Evolutionary conservation across 2,329 filamentous ascomycete species (phyloP).

Genomic region (Xylariaceae sp.): DNA sequence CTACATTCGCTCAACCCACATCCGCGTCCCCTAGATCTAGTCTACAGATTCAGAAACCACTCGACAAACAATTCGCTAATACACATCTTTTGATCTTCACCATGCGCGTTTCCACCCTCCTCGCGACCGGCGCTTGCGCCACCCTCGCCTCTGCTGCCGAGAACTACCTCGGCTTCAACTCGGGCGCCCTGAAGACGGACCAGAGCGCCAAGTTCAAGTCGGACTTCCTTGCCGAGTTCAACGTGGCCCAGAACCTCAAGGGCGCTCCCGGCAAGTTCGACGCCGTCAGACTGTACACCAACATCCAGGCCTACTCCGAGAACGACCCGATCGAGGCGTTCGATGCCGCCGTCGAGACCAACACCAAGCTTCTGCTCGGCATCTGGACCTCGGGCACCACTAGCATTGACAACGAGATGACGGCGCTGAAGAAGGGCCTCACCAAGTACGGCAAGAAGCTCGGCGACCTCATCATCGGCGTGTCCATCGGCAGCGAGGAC

Average conservation of each 20-base stretch:
- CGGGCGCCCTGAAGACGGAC: conserved; percentile 28
- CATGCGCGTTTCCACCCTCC: conserved; percentile 16
- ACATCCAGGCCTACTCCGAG: conserved; percentile 18
- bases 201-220: conserved; percentile 26
- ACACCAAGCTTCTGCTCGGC: conserved; percentile 47
- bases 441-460: conserved; percentile 35
- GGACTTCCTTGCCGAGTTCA: conserved; percentile 29
- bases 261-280: conserved; percentile 27
- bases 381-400: conserved; percentile 40
- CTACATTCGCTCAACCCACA: not conserved
- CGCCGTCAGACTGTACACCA: conserved; percentile 28
- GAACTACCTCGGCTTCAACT: conserved; percentile 30
- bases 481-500: conserved; percentile 52
- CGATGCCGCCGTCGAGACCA: conserved; percentile 51
- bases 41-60: not conserved
- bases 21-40: not conserved
- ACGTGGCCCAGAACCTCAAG: conserved; percentile 26
- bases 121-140: conserved; percentile 14
- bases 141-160: conserved; percentile 22
- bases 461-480: conserved; percentile 44
- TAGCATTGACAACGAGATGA: conserved; percentile 43
- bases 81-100: conserved; percentile 1
- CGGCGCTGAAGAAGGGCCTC: conserved; percentile 43
- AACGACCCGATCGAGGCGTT: conserved; percentile 62
- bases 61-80: not conserved